These are phyloP conservation scores for Morella rubra DNA, from an alignment of 306 rosid genomes.

Conservation along the genomic window DNA sequence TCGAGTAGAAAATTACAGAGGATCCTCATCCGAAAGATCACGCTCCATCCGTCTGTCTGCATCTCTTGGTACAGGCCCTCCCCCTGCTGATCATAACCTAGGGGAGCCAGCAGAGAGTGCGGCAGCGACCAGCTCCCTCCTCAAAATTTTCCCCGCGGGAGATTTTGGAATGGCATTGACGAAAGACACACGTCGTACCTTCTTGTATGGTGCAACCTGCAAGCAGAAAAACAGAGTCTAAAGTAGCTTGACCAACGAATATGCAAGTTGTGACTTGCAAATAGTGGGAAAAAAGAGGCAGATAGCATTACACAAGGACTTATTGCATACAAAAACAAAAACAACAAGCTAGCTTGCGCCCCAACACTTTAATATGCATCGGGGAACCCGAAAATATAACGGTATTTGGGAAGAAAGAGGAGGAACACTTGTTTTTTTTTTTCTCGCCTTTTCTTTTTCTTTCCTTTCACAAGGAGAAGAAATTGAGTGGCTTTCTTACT, in stretches of 20 bases:
- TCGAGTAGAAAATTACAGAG: too few relatives aligned
- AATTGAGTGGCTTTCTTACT: neutral
- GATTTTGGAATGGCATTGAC: slow-evolving; percentile 69
- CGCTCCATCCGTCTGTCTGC: too few relatives aligned
- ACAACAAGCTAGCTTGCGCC: too few relatives aligned
- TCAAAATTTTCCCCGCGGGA: slow-evolving; percentile 82
- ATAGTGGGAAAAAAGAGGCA: neutral
- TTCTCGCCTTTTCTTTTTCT: too few relatives aligned
- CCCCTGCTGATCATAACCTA: too few relatives aligned
- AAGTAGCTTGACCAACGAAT: neutral
- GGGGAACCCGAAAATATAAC: neutral
- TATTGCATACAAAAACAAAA: too few relatives aligned
- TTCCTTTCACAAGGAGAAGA: neutral
- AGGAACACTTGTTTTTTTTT: too few relatives aligned
- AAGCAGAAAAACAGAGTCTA: slow-evolving; percentile 1
- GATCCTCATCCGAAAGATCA: too few relatives aligned
- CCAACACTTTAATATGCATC: neutral
- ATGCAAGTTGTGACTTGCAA: neutral
- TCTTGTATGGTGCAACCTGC: slow-evolving; percentile 95
- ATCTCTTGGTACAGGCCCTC: too few relatives aligned
- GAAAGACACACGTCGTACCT: slow-evolving; percentile 70
- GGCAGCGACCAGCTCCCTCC: slow-evolving; percentile 65
- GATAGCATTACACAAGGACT: neutral
- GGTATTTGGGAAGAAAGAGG: neutral
- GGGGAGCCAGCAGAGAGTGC: slow-evolving; percentile 54